Evolutionary conservation across 2,329 filamentous ascomycete genomes (phyloP).

Genomic region (Cordyceps cateniannulata): DNA sequence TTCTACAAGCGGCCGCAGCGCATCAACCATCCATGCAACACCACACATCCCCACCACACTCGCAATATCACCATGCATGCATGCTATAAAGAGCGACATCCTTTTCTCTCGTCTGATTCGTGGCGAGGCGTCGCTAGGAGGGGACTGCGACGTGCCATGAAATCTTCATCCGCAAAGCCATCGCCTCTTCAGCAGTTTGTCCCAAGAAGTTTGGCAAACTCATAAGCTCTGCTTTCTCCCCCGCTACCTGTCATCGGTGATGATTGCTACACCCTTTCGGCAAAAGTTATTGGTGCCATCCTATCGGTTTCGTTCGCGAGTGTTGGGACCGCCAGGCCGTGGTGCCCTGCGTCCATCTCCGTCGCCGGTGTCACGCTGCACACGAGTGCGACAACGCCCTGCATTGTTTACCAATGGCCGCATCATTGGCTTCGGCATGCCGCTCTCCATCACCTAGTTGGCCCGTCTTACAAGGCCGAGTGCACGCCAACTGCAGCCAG

Average conservation of each 20-base stretch:
- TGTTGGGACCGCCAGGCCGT: constrained; percentile 20
- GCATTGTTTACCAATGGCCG: constrained; percentile 25
- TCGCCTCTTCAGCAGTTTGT: too few species aligned
- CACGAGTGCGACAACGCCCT: constrained; percentile 20
- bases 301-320: constrained; percentile 18
- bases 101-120: neutral
- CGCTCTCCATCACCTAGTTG: constrained; percentile 25
- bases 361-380: constrained; percentile 23
- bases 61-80: neutral
- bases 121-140: neutral
- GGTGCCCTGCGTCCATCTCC: constrained; percentile 16
- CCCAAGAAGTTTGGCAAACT: constrained; percentile 19
- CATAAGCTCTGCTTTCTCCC: constrained; percentile 16
- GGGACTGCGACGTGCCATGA: neutral
- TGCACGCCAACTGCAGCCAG: constrained; percentile 15
- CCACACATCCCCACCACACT: constrained; percentile 1
- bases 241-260: constrained; percentile 19
- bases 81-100: neutral
- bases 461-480: constrained; percentile 25
- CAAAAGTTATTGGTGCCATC: constrained; percentile 13
- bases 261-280: constrained; percentile 23
- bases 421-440: constrained; percentile 24
- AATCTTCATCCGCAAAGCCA: neutral
- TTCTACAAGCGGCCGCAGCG: too few species aligned
- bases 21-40: neutral